Evolutionary conservation across 2,329 filamentous ascomycete species (phyloP), one percentile per base, ranked within the genome.

Genomic region (Didymella sp.): DNA sequence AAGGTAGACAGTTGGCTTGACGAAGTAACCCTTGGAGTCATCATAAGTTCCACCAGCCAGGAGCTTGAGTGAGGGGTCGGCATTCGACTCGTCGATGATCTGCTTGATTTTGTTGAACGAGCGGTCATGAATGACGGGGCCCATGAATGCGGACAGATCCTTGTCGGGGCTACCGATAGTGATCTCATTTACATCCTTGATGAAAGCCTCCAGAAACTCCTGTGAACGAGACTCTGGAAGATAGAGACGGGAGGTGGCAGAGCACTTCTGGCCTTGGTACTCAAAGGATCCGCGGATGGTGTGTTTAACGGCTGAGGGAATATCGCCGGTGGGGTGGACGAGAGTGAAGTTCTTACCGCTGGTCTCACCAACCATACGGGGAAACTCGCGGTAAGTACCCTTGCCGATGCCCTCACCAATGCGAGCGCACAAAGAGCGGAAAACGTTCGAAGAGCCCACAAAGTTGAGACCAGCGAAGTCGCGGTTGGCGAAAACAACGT

Each of bases 291-390:
- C 91, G 55, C 92, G 89, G 38, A 96, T 84, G 9, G 90, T 94
- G 76, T 95, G 89, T 64, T 90, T 82, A 38, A 85, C 90, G 11
- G 91, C 91, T 67, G 93, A 94, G 51, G 86, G 80, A 42, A 94
- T 78, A 67, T 95, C 89, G 28, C 91, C 91, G 1, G 86, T 87
- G 37, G 82, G 79, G 79, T 96, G 91, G 30, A 96, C 78, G 51
- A 96, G 78, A 73, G 95, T 91, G 82, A 92, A 96, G 82, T 96
- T 96, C 85, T 96, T 96, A 73, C 91, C 92, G 52, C 91, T 91
- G 24, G 91, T 96, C 82, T 96, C 91, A 60, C 91, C 92, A 4
- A 96, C 90, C 64, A 96, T 89, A 66, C 91, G 88, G 25, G 91
- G 92, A 78, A 96, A 97, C 62, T 88, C 87, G 61, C 82, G 82